Conservation (phyloP, 495 filamentous ascomycete species). For the Penicillium argentinense region DNA sequence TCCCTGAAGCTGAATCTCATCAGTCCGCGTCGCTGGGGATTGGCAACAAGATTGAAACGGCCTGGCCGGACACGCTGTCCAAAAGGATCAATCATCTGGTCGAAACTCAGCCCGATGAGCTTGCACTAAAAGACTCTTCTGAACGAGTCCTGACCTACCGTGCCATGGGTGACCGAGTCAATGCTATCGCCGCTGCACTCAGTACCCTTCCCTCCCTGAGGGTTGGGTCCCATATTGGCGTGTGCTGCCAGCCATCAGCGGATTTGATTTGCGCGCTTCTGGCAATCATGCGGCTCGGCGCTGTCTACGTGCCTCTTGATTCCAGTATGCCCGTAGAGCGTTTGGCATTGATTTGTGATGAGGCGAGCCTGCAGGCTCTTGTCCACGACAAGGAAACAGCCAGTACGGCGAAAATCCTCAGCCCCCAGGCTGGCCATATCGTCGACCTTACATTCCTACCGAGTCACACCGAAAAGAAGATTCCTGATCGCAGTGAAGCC, state of each 20-base stretch:
- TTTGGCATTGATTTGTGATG: no score
- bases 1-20: no score
- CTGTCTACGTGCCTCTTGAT: conserved; percentile 55
- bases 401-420: no score
- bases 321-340: conserved; percentile 33
- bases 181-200: not conserved
- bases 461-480: no score
- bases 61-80: not conserved
- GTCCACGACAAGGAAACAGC: no score
- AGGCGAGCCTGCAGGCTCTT: no score
- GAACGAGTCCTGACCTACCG: not conserved
- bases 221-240: conserved; percentile 3
- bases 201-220: not conserved
- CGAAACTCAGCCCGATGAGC: not conserved
- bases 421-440: no score
- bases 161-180: not conserved
- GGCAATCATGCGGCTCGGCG: conserved; percentile 50
- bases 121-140: not conserved
- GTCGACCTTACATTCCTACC: no score
- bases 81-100: not conserved
- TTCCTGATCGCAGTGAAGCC: no score
- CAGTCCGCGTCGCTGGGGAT: no score
- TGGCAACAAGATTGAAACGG: no score
- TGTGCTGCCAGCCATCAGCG: conserved; percentile 24
- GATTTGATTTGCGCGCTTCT: conserved; percentile 54